phyloP scores from a whole-genome alignment of 192 early-diverging fungal species.

The Gaertneriomyces sp. region DNA sequence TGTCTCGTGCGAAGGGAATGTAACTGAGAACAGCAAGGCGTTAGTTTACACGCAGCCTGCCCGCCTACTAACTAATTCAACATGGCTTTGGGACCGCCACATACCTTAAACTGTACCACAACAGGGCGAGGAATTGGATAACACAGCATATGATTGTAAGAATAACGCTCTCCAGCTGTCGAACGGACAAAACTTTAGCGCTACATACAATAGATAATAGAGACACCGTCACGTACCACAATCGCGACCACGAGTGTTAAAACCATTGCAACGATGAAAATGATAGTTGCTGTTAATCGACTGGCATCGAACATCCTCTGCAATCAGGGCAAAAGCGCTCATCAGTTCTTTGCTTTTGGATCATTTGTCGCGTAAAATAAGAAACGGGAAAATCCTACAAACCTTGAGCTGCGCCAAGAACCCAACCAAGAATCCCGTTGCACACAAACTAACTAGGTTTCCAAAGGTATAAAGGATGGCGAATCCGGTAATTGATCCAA shows the following conservation, averaged over 20 bases:
- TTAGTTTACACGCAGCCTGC: background rate
- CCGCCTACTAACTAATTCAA: background rate
- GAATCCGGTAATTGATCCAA: conserved; percentile 67
- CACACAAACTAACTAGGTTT: conserved; percentile 79
- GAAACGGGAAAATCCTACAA: background rate
- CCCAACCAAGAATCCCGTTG: conserved; percentile 87
- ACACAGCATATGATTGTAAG: conserved; percentile 79
- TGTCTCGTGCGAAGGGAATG: conserved; percentile 83
- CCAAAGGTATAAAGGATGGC: conserved; percentile 89
- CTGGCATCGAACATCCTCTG: conserved; percentile 57
- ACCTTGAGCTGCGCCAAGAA: conserved; percentile 84
- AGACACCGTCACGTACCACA: conserved; percentile 32
- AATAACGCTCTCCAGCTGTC: conserved; percentile 51
- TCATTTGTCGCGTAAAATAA: background rate
- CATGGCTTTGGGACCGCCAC: background rate
- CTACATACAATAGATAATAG: background rate
- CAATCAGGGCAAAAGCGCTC: background rate
- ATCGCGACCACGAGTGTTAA: conserved; percentile 75
- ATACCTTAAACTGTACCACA: conserved; percentile 65
- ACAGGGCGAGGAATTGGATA: conserved; percentile 83
- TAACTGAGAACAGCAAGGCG: conserved; percentile 47
- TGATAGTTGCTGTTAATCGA: conserved; percentile 68
- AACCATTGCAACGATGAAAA: conserved; percentile 67
- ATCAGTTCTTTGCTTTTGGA: no score
- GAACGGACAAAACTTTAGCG: background rate